Evolutionary conservation across 1,139 yeast genomes (phyloP), one percentile per base, ranked within the genome.

Genomic region (Schwanniomyces etchellsii): DNA sequence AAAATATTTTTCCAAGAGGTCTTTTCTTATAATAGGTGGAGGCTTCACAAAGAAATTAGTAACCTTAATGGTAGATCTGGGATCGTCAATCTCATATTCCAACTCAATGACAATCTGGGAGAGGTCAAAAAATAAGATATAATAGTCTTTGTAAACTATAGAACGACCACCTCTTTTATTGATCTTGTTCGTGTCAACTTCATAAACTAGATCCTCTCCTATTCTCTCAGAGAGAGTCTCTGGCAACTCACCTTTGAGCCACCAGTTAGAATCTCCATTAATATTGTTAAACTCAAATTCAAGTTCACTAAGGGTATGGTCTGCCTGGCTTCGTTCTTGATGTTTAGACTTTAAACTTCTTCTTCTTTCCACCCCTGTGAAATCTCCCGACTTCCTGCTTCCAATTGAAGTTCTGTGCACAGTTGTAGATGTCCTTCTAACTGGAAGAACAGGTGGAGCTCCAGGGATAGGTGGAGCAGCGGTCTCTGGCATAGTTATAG

Each of bases 111-210:
- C 55, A 12, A 81, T 63, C 45, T 82, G 88, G 2, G 91, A 73
- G 42, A 81, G 77, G 49, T 84, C 94, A 38, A 74, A 76, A 50
- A 79, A 82, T 28, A 88, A 55, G 12, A 88, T 66, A 51, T 85
- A 86, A 43, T 81, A 78, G 40, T 83, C 91, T 35, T 81, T 68
- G 37, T 74, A 67, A 5, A 66, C 57, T 29, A 77, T 55, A 4
- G 44, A 45, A 27, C 72, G 60, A 15, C 75, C 74, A 9, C 77
- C 76, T 42, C 95, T 74, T 47, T 81, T 82, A 11, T 45, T 44
- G 10, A 80, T 57, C 13, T 56, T 50, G 35, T 70, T 60, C 14
- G 76, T 73, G 32, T 86, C 96, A 16, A 78, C 70, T 49, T 86
- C 95, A 52, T 58, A 77, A 9, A 73, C 57, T 31, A 74, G 51